Evolutionary conservation across 495 filamentous ascomycete species (phyloP).

Genomic region (Penicillium psychrofluorescens): DNA sequence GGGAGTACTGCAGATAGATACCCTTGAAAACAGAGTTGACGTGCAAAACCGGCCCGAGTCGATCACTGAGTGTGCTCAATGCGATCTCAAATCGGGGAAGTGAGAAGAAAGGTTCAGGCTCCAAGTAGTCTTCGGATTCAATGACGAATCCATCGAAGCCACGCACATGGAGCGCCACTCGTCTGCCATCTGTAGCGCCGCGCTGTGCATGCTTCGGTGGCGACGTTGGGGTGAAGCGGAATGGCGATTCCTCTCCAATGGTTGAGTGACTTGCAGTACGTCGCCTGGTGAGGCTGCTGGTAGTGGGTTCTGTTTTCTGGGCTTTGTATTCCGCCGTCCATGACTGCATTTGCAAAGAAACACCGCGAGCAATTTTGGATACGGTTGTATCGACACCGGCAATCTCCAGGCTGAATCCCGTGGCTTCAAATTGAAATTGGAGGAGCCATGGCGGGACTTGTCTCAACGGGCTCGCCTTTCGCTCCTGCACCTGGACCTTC

Average conservation of each 20-base stretch:
- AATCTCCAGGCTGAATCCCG: constrained; percentile 82
- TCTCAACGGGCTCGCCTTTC: constrained; percentile 62
- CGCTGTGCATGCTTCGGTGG: constrained; percentile 51
- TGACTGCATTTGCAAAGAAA: constrained; percentile 79
- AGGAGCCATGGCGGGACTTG: constrained; percentile 76
- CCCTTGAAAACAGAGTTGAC: constrained; percentile 74
- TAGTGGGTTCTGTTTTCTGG: constrained; percentile 59
- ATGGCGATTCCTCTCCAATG: constrained; percentile 43
- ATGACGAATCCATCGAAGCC: constrained; percentile 85
- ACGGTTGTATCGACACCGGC: constrained; percentile 81
- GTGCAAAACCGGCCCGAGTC: constrained; percentile 79
- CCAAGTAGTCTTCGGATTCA: constrained; percentile 76
- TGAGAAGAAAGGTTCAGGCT: constrained; percentile 76
- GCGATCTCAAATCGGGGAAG: constrained; percentile 83
- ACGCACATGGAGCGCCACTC: constrained; percentile 69
- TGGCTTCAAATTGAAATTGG: constrained; percentile 76
- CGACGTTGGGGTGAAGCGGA: constrained; percentile 50
- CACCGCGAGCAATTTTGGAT: constrained; percentile 67
- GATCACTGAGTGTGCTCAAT: constrained; percentile 76
- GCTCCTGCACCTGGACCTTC: constrained; percentile 39
- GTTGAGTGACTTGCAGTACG: constrained; percentile 51
- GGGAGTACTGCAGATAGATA: constrained; percentile 78
- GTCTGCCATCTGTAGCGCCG: constrained; percentile 70
- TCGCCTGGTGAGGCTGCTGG: constrained; percentile 48
- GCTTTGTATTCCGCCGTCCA: constrained; percentile 90